Base-by-base conservation (phyloP, 23 red algal genomes). In the Gracilaria domingensis region DNA sequence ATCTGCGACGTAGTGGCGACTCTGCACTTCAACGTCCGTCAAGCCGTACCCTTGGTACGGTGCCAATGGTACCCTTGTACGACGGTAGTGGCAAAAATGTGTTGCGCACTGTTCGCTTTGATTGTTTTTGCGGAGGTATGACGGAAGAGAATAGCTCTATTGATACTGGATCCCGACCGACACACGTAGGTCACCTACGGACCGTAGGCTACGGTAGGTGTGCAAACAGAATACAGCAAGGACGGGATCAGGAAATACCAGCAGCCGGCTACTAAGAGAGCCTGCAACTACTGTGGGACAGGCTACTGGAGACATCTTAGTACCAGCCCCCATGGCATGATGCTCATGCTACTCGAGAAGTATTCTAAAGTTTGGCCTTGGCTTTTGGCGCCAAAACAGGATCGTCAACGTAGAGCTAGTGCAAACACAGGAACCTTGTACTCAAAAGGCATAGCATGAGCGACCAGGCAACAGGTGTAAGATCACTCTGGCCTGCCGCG, bases 301-400 rank as follows among this genome's bases (percentile, higher is more conserved):
- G 59, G 59, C 59, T 64, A 64, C 59, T 32, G 2, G 2, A 30
- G 12, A 45, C 11, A 11, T 7, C 42, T 45, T 45, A 45, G 42
- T 45, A 45, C 42, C 42, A 7, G 42, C 11, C 4, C 42, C 42
- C n/a, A n/a, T n/a, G n/a, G n/a, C n/a, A n/a, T n/a, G n/a, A n/a
- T n/a, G n/a, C n/a, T n/a, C n/a, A n/a, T n/a, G n/a, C n/a, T n/a
- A n/a, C n/a, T n/a, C n/a, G n/a, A n/a, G n/a, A n/a, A n/a, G n/a
- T n/a, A n/a, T 11, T 45, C 42, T 32, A 37, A 69, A 69, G 8
- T 69, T 36, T 34, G 64, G 72, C 72, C 72, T 1, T 14, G 26
- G 13, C 20, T 77, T 77, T 77, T 77, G 72, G 72, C 72, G 72
- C 72, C 72, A 77, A 77, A 77, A 34, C 20, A 26, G 39, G 39